Evolutionary conservation across 805 yeast species (phyloP).

Genomic region (Ogataea dorogensis): DNA sequence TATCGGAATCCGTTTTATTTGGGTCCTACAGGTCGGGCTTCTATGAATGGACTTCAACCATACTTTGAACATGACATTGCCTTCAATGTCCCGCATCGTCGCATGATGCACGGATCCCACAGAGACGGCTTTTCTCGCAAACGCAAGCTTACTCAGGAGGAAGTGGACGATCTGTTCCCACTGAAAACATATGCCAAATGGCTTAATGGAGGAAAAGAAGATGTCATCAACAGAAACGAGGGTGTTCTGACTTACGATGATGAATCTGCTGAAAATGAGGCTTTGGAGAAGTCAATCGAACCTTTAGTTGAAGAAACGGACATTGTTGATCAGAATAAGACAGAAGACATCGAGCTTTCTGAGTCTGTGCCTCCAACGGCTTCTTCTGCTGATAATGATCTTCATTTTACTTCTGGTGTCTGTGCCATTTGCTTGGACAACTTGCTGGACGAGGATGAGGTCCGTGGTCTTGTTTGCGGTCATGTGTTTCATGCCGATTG

Average conservation of each 20-base stretch:
- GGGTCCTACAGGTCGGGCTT: conserved; percentile 25
- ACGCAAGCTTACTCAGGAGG: conserved; percentile 51
- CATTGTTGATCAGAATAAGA: conserved; percentile 12
- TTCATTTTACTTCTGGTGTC: conserved; percentile 61
- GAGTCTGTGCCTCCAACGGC: conserved; percentile 12
- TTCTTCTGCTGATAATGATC: conserved; percentile 18
- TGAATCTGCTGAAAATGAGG: conserved; percentile 30
- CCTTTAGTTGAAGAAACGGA: conserved; percentile 13
- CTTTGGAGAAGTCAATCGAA: background rate
- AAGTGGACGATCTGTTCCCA: conserved; percentile 63
- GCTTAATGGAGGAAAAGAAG: conserved; percentile 60
- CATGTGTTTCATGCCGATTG: conserved; percentile 81
- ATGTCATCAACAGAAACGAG: conserved; percentile 45
- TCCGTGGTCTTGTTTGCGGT: conserved; percentile 76
- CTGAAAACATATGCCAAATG: conserved; percentile 55
- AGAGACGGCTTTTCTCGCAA: conserved; percentile 41
- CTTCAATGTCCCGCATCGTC: conserved; percentile 10
- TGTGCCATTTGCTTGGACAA: conserved; percentile 79
- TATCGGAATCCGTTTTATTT: conserved; percentile 26
- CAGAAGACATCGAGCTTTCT: conserved; percentile 11
- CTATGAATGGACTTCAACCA: conserved; percentile 28
- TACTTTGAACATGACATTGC: conserved; percentile 24
- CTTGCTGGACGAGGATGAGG: conserved; percentile 58
- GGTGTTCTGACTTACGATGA: conserved; percentile 34
- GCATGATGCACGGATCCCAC: conserved; percentile 7